Percentiles rank a stretch among this genome's conserved stretches.
Conservation (phyloP, 805 yeast species). For the Candida endomychidarum region DNA sequence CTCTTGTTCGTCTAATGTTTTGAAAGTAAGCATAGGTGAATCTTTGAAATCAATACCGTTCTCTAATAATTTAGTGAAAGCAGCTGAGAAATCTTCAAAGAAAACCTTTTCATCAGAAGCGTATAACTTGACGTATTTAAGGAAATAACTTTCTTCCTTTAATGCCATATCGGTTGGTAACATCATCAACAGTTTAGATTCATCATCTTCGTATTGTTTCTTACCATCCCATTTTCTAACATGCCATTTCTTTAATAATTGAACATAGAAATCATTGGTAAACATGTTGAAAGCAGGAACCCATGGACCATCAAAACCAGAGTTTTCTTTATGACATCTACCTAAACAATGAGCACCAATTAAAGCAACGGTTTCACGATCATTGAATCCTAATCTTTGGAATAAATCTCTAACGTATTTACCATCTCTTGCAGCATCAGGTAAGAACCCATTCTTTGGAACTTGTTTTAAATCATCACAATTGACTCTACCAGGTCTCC, state of each 20-base stretch:
- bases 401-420: slow-evolving; percentile 65
- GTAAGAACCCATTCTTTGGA: slow-evolving; percentile 71
- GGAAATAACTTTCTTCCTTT: slow-evolving; percentile 45
- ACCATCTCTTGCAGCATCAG: slow-evolving; percentile 67
- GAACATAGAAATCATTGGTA: slow-evolving; percentile 39
- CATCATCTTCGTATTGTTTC: slow-evolving; percentile 42
- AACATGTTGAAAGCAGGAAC: slow-evolving; percentile 40
- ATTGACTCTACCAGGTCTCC: slow-evolving; percentile 84
- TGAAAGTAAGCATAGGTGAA: slow-evolving; percentile 47
- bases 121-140: slow-evolving; percentile 46
- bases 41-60: slow-evolving; percentile 45
- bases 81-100: slow-evolving; percentile 49
- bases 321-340: slow-evolving; percentile 34
- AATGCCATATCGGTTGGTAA: slow-evolving; percentile 58
- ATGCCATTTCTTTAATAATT: slow-evolving; percentile 55
- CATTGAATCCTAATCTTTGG: slow-evolving; percentile 49
- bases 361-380: slow-evolving; percentile 41
- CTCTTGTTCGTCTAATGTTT: slow-evolving; percentile 72
- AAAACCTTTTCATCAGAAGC: slow-evolving; percentile 51
- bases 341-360: slow-evolving; percentile 46
- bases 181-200: slow-evolving; percentile 49
- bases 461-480: slow-evolving; percentile 45
- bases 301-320: slow-evolving; percentile 49
- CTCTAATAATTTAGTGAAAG: slow-evolving; percentile 49
- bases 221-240: slow-evolving; percentile 41